Evolutionary conservation across 1,284 basidiomycete species (phyloP).

Genomic region (Irpex lacteus): DNA sequence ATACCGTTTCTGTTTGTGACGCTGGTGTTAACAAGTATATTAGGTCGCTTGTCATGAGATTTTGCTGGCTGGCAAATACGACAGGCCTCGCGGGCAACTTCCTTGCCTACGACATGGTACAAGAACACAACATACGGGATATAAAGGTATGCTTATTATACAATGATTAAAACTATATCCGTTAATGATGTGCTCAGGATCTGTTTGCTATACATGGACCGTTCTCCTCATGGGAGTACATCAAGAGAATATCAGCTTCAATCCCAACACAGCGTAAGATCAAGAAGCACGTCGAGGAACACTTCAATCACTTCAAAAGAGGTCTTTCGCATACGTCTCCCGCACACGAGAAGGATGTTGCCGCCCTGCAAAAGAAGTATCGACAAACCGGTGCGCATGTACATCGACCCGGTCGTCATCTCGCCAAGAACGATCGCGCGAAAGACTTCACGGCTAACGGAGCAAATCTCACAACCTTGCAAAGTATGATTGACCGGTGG

Average conservation of each 20-base stretch:
- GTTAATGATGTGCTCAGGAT: background rate
- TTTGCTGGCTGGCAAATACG: conserved; percentile 35
- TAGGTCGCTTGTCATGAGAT: conserved; percentile 21
- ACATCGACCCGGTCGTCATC: background rate
- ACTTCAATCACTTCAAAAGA: conserved; percentile 8
- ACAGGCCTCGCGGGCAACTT: conserved; percentile 24
- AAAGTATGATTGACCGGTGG: background rate
- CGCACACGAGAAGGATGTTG: conserved; percentile 8
- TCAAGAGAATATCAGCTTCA: conserved; percentile 6
- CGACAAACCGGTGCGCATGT: background rate
- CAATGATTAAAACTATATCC: background rate
- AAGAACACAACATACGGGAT: conserved; percentile 18
- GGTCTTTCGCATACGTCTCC: conserved; percentile 13
- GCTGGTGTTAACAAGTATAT: background rate
- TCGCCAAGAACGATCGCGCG: background rate
- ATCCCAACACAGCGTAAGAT: conserved; percentile 13
- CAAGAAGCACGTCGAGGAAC: conserved; percentile 10
- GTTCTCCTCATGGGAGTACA: conserved; percentile 8
- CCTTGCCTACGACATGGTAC: conserved; percentile 11
- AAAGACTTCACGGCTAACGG: background rate
- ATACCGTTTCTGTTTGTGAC: background rate
- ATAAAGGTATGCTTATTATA: conserved; percentile 9
- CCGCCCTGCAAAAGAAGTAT: conserved; percentile 5
- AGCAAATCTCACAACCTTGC: background rate
- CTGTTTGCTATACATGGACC: conserved; percentile 10